Percentiles rank a stretch among this genome's conserved stretches.
These are phyloP conservation scores for Apiospora phragmitis DNA, from an alignment of 2,329 filamentous ascomycete genomes.

Conservation along the genomic window DNA sequence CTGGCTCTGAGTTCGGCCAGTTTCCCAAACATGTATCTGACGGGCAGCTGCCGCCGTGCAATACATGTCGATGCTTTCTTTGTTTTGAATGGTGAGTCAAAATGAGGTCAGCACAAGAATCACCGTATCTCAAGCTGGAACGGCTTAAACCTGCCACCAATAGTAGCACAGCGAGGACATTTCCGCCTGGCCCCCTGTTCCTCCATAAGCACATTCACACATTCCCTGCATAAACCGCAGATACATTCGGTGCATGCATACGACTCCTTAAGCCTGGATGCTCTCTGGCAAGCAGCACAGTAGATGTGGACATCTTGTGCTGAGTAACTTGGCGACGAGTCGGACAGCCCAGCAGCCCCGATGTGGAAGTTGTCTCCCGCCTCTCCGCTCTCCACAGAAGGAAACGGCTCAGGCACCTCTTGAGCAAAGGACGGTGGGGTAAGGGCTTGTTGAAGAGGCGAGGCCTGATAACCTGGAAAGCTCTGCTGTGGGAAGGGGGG, in stretches of 20 bases:
- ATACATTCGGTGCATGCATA: slow-evolving; percentile 97
- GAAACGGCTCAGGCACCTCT: slow-evolving; percentile 76
- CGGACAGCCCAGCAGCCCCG: slow-evolving; percentile 61
- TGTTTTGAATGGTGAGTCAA: neutral
- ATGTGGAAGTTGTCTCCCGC: slow-evolving; percentile 74
- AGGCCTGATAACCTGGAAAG: slow-evolving; percentile 79
- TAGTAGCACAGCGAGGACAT: slow-evolving; percentile 77
- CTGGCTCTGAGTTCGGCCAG: neutral
- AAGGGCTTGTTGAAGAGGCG: slow-evolving; percentile 84
- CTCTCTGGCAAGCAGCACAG: slow-evolving; percentile 81
- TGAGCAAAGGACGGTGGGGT: slow-evolving; percentile 76
- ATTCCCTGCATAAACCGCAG: slow-evolving; percentile 85
- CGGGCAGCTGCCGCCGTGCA: neutral
- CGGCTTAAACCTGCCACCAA: slow-evolving; percentile 79
- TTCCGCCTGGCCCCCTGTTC: slow-evolving; percentile 75
- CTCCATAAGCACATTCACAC: slow-evolving; percentile 77
- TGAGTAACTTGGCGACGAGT: slow-evolving; percentile 73
- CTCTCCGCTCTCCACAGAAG: slow-evolving; percentile 81
- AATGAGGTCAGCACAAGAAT: slow-evolving; percentile 24
- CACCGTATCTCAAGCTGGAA: slow-evolving; percentile 81
- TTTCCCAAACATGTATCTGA: neutral
- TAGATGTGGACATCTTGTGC: slow-evolving; percentile 85
- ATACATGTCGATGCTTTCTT: neutral
- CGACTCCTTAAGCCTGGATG: slow-evolving; percentile 77
- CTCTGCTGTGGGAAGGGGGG: slow-evolving; percentile 61